Evolutionary conservation across 2,329 filamentous ascomycete species (phyloP), one percentile per base, ranked within the genome.

Genomic region (Blumeria hordei): DNA sequence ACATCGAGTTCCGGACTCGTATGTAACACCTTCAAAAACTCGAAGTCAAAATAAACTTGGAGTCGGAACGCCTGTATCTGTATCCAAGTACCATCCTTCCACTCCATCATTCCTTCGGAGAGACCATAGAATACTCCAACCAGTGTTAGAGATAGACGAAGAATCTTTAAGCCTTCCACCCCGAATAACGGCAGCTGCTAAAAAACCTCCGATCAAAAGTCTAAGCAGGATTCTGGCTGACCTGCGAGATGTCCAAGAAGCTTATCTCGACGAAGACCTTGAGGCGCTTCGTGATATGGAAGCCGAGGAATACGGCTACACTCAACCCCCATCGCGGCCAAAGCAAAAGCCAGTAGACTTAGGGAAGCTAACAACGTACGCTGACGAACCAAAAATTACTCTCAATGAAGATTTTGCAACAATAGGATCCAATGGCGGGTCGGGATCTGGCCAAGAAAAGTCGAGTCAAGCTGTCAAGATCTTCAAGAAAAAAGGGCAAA

Each of bases 401-500:
- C 21, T 28, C 21, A 28, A 28, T 28, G 21, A 28, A 28, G 21
- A 28, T 28, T 28, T 4, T 28, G 21, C 21, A 28, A 28, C 21
- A 4, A 28, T 28, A 28, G 21, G 21, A 28, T 28, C 21, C 21
- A 28, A 28, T 28, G 21, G 21, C 4, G 21, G 21, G 21, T 28
- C 21, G 4, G 21, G 21, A 28, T 28, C 21, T 28, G 21, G 21
- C 21, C 21, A 28, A 28, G 21, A 28, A 28, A 28, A 28, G 21
- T 28, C 21, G 21, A 78, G 78, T 1, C 71, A 75, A 58, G 79
- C 79, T 2, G 65, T 79, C 39, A 76, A 73, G 55, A 67, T 77
- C 1, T 90, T 76, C 71, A 90, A 88, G 72, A 92, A 92, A 74
- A 85, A 85, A 70, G 85, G 84, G 0, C 76, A 85, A 65, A 92